These are phyloP conservation scores for Geopyxis carbonaria DNA, from an alignment of 495 filamentous ascomycete species.

Conservation along the genomic window DNA sequence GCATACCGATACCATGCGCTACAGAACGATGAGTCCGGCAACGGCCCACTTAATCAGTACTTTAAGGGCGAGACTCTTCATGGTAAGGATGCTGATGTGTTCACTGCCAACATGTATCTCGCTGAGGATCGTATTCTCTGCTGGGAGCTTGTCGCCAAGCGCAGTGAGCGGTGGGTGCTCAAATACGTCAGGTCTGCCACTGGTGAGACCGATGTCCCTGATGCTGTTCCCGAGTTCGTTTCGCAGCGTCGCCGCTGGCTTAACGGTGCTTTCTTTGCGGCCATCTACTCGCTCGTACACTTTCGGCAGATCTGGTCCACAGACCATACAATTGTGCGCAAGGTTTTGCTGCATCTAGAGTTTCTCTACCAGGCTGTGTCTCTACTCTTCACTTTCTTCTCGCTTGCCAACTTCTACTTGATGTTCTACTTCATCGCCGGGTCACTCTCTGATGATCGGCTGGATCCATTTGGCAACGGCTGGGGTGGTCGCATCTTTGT, in stretches of 20 bases:
- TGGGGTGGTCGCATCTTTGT: constrained; percentile 74
- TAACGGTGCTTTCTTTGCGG: constrained; percentile 97
- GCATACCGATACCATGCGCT: constrained; percentile 94
- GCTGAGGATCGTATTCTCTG: constrained; percentile 97
- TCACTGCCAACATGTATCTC: constrained; percentile 98
- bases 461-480: constrained; percentile 81
- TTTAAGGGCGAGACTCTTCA: constrained; percentile 98
- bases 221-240: constrained; percentile 79
- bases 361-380: constrained; percentile 88
- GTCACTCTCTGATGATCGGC: constrained; percentile 58
- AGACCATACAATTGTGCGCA: constrained; percentile 76
- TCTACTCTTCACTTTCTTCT: constrained; percentile 92
- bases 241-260: constrained; percentile 92
- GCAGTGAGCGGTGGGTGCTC: constrained; percentile 87
- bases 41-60: constrained; percentile 92
- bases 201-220: constrained; percentile 95
- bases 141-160: constrained; percentile 96
- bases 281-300: constrained; percentile 92
- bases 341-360: constrained; percentile 84
- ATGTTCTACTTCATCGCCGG: constrained; percentile 98
- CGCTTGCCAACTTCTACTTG: constrained; percentile 95
- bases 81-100: constrained; percentile 93
- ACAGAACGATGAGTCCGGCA: constrained; percentile 89
- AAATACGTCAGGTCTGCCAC: constrained; percentile 93
- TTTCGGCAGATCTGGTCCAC: constrained; percentile 86